These are phyloP conservation scores for Termitomyces sp. DNA, from an alignment of 768 basidiomycete species.

Conservation along the genomic window DNA sequence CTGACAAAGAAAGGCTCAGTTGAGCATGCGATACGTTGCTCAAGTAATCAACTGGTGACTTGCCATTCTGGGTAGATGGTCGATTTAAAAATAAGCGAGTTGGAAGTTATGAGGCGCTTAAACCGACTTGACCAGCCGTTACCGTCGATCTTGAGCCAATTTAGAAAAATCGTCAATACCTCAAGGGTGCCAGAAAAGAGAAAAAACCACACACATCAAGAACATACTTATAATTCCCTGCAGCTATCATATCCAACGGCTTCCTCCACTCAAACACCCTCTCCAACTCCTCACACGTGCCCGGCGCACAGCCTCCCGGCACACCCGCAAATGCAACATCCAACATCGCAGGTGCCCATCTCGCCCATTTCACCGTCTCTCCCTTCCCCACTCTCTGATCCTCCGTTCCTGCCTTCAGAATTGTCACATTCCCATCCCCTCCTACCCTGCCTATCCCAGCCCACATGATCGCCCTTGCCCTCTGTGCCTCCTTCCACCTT, in stretches of 20 bases:
- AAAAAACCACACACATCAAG: constrained; percentile 41
- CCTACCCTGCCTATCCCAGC: constrained; percentile 28
- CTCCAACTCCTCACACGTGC: constrained; percentile 40
- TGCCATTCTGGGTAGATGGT: constrained; percentile 69
- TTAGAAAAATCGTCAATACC: background rate
- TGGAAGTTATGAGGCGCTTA: constrained; percentile 56
- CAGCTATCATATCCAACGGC: constrained; percentile 34
- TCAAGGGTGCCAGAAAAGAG: background rate
- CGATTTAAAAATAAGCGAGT: constrained; percentile 59
- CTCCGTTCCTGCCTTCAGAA: constrained; percentile 29
- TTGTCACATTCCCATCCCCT: constrained; percentile 27
- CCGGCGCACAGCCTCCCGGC: constrained; percentile 39
- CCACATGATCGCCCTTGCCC: constrained; percentile 39
- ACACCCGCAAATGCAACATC: constrained; percentile 44
- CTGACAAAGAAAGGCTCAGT: constrained; percentile 20
- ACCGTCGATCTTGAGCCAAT: constrained; percentile 41
- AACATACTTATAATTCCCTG: constrained; percentile 57
- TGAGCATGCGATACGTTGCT: too few relatives aligned
- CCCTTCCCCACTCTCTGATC: constrained; percentile 31
- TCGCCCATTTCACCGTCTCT: constrained; percentile 23
- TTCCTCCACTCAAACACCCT: constrained; percentile 45
- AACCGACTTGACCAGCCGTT: constrained; percentile 66
- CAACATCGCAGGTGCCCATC: constrained; percentile 44
- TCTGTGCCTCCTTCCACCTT: constrained; percentile 45
- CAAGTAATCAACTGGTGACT: background rate